A percentile compares a stretch with the other conserved stretches of the same genome.
Evolutionary conservation across 164 flowering plant species (phyloP).

Genomic region (Umbilicus rupestris): DNA sequence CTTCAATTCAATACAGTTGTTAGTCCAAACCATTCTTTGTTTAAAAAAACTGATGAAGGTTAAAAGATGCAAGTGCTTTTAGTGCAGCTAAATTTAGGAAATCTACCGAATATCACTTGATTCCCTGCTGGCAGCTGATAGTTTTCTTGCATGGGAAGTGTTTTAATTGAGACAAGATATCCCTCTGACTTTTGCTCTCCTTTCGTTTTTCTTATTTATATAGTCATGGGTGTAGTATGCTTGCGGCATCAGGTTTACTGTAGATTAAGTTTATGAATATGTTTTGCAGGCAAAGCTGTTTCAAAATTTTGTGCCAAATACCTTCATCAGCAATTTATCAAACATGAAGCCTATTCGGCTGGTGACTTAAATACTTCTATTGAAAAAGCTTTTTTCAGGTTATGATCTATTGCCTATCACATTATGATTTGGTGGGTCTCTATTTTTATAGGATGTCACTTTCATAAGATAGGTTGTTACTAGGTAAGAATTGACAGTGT

Average conservation of each 20-base stretch:
- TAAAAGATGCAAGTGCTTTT: not conserved
- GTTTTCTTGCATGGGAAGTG: not conserved
- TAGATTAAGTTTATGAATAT: not conserved
- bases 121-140: not conserved
- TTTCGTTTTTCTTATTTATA: not conserved
- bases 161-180: not conserved
- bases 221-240: not conserved
- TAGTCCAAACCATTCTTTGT: not conserved
- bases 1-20: not conserved
- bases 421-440: not conserved
- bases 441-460: too few species aligned
- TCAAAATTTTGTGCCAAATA: conserved; percentile 93
- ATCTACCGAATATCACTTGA: not conserved
- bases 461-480: too few species aligned
- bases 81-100: not conserved
- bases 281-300: conserved; percentile 76
- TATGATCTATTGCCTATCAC: conserved; percentile 4
- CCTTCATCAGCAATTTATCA: conserved; percentile 85
- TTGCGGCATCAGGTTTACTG: not conserved
- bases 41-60: not conserved
- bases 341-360: conserved; percentile 62
- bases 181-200: not conserved
- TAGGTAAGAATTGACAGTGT: too few species aligned
- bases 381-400: conserved; percentile 87
- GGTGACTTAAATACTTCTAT: conserved; percentile 76